Evolutionary conservation across 768 basidiomycete species (phyloP).

Genomic region (Suillus americanus): DNA sequence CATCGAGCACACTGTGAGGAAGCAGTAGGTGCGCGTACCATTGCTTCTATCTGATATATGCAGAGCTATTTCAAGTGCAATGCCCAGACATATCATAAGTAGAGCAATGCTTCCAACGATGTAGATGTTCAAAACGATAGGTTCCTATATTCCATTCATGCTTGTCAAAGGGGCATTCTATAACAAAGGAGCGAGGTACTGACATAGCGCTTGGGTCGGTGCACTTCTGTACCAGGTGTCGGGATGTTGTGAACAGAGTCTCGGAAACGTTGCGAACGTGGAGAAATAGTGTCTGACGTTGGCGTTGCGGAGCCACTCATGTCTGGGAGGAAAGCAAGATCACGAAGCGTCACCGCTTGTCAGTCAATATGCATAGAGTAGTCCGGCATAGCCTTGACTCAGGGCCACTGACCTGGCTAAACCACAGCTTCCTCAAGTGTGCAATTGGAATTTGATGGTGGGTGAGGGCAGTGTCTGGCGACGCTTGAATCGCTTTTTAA

Average conservation of each 20-base stretch:
- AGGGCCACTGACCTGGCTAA: no score
- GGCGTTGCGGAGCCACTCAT: no score
- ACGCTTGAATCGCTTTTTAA: neutral
- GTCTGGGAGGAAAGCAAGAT: no score
- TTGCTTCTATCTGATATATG: constrained; percentile 40
- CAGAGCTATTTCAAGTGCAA: constrained; percentile 48
- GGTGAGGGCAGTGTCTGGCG: neutral
- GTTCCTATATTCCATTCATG: constrained; percentile 21
- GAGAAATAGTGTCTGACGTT: no score
- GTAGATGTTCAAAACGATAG: constrained; percentile 35
- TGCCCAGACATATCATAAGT: constrained; percentile 45
- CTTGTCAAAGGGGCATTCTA: neutral
- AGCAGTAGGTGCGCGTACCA: constrained; percentile 34
- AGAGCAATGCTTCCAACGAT: constrained; percentile 40
- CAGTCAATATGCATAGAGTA: no score
- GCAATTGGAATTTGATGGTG: neutral
- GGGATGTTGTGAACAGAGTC: constrained; percentile 52
- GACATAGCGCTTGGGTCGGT: constrained; percentile 45
- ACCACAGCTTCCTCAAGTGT: neutral
- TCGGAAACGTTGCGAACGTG: constrained; percentile 37
- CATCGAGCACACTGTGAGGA: constrained; percentile 8
- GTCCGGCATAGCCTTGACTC: no score
- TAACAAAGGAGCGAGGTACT: constrained; percentile 14
- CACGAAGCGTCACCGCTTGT: no score
- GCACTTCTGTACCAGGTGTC: constrained; percentile 32